Base-by-base conservation (phyloP, 441 rosid species). In the Mallotus repandus region DNA sequence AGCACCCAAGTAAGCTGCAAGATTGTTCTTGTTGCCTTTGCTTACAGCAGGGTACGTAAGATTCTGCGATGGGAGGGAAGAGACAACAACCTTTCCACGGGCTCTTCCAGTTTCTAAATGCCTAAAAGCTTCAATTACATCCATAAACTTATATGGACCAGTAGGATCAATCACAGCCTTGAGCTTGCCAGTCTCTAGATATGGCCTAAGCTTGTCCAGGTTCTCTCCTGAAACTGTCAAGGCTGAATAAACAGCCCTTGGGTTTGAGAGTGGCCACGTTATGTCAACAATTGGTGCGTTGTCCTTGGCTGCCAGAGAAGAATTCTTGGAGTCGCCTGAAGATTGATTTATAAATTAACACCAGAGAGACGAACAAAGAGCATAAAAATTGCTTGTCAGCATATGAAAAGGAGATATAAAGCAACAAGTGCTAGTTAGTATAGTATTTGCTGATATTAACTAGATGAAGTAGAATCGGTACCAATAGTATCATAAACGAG, bases 201-300 rank as follows among this genome's bases (percentile, higher is more conserved):
- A 70, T 54, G 86, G 76, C 73, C 70, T 63, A 9, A 85, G 74
- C 75, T 54, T 78, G 25, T 81, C 85, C 32, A 81, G 57, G 70
- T 25, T 78, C 46, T 80, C 77, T n/a, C 86, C 86, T 14, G 78
- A 70, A 32, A 77, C 84, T 9, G 81, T 81, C 80, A 85, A 72
- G 76, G 86, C 79, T 58, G 88, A 85, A 61, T 79, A 85, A 59
- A 76, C 69, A 15, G 86, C 88, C 49, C 76, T 69, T 21, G 81
- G 85, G 49, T 81, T 78, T 8, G 88, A 81, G 7, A 84, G 83
- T 48, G 85, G 88, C 84, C 86, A 85, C 53, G 82, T 85, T 79
- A 85, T 85, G 80, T 83, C 88, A 7, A 81, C 54, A 2, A 85
- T 76, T 9, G 84, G 82, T 53, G 84, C 85, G 0, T 70, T 81